Evolutionary conservation across 2,329 filamentous ascomycete species (phyloP).

Genomic region (Alternaria sp.): DNA sequence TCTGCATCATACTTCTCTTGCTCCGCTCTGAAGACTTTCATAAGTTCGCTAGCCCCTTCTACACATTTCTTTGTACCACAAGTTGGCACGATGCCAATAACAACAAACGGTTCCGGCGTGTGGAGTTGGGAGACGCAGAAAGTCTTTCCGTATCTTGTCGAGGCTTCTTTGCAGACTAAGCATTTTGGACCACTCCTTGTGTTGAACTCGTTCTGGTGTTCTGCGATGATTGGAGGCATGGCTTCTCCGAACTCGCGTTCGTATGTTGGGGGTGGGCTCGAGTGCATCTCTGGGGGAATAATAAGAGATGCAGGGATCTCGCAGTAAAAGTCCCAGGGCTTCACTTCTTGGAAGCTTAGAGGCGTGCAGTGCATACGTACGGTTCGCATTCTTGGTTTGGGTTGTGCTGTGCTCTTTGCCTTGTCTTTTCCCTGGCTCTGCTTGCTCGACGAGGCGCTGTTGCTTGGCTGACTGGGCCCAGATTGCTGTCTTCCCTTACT

Average conservation of each 20-base stretch:
- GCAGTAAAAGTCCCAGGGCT: background rate
- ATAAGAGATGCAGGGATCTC: background rate
- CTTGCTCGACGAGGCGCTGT: background rate
- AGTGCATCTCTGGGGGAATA: background rate
- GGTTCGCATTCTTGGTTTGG: background rate
- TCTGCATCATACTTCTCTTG: background rate
- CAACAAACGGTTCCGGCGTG: background rate
- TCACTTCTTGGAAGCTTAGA: background rate
- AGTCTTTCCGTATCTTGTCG: background rate
- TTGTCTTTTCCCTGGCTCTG: background rate
- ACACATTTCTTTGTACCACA: background rate
- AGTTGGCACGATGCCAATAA: background rate
- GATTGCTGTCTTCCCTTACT: background rate
- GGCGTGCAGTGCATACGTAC: background rate
- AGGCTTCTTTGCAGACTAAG: background rate
- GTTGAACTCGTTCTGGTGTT: background rate
- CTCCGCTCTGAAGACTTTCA: background rate
- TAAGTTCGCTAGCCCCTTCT: background rate
- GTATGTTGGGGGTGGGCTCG: background rate
- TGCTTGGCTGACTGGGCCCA: background rate
- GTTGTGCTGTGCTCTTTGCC: background rate
- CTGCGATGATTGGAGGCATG: background rate
- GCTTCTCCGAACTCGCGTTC: background rate
- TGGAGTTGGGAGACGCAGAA: background rate
- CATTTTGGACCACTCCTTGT: background rate